Evolutionary conservation across 2,329 filamentous ascomycete species (phyloP), one percentile per base, ranked within the genome.

Genomic region (Fusarium oligoseptatum): DNA sequence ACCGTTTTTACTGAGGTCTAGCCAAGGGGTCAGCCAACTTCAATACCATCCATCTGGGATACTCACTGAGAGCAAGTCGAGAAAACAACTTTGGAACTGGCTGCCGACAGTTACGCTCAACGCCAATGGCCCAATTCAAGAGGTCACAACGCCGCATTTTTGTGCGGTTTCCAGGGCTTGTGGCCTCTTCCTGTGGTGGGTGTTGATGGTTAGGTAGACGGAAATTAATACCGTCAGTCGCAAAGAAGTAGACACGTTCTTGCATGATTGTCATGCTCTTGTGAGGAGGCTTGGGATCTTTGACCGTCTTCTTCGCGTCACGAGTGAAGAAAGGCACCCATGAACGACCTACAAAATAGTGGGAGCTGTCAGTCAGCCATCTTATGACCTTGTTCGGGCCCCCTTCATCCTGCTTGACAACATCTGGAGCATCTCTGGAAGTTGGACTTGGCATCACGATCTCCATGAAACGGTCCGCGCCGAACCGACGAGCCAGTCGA

Each of bases 401-500:
- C 0, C 76, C 70, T 1, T 80, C 79, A 4, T 83, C 76, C 2
- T 84, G 76, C 17, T 79, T 82, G 3, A 84, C 67, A 0, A 80
- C 58, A 0, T 70, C 60, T 0, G 82, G 80, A 0, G 78, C 76
- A 2, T 80, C 73, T 3, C 75, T 80, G 1, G 66, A 68, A 1
- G 76, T 80, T 0, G 85, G 82, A 0, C 84, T 83, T 0, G 90
- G 89, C 6, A 91, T 82, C 6, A 85, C 78, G 1, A 92, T 67
- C 63, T 92, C 88, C 2, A 92, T 70, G 55, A 91, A 91, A 0
- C 90, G 85, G 71, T 92, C 90, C 0, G 86, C 80, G 0, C 90
- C 90, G 72, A 91, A 91, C 6, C 86, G 86, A 14, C 90, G 86
- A 22, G 82, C 82, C 0, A 92, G 79, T 2, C 90, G 87, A 77